These are phyloP conservation scores for Alloteropsis angusta DNA, from an alignment of 202 grass and related monocot species.

Conservation along the genomic window DNA sequence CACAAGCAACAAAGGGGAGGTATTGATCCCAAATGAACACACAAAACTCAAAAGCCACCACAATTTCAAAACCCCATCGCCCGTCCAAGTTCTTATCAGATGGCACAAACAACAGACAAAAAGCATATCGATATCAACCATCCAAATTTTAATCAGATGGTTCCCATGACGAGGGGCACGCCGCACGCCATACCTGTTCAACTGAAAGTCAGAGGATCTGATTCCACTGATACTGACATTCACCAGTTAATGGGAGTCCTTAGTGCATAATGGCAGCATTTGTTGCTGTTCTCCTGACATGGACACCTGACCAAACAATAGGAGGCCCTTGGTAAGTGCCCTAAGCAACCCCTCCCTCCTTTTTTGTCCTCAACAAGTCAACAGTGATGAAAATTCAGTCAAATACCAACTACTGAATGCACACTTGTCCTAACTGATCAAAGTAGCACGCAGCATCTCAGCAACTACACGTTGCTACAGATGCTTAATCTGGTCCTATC, in stretches of 20 bases:
- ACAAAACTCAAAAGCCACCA: not conserved
- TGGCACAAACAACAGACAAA: not conserved
- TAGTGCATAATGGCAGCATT: slow-evolving; percentile 10
- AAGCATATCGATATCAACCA: not conserved
- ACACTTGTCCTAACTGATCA: slow-evolving; percentile 12
- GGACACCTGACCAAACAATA: slow-evolving; percentile 34
- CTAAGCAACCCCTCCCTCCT: not conserved
- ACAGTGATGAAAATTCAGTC: not conserved
- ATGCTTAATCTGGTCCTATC: slow-evolving; percentile 10
- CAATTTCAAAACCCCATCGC: not conserved
- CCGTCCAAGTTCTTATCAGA: not conserved
- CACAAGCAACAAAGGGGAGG: not conserved
- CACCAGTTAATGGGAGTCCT: slow-evolving; percentile 28
- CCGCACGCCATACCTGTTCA: slow-evolving; percentile 2
- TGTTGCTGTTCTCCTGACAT: slow-evolving; percentile 29
- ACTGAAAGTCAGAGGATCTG: slow-evolving; percentile 26
- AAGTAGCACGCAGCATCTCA: not conserved
- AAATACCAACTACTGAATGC: not conserved
- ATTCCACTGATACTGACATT: slow-evolving; percentile 33
- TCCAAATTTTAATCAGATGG: not conserved
- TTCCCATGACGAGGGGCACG: not conserved
- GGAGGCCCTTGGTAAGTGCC: slow-evolving; percentile 12
- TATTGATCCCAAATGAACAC: not conserved
- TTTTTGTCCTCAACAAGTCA: not conserved
- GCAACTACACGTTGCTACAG: not conserved